These are phyloP conservation scores for Coemansia aciculifera DNA, from an alignment of 192 early-diverging fungal species.

Conservation along the genomic window DNA sequence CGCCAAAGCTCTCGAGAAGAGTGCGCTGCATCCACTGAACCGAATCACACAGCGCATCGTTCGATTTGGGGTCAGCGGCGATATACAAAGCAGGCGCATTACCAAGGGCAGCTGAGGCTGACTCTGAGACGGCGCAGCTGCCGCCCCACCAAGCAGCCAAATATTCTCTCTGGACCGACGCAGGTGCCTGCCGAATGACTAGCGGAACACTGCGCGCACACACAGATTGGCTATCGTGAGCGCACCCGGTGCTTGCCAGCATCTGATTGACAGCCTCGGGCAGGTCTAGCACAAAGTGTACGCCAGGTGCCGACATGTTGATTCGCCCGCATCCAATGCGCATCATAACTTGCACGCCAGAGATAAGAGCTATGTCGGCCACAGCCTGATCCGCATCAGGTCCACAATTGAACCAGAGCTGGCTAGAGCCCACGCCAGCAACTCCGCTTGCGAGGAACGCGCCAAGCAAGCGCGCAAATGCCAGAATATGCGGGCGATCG, in stretches of 20 bases:
- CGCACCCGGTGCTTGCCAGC: background rate
- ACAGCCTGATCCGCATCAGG: slow-evolving; percentile 37
- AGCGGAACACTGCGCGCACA: background rate
- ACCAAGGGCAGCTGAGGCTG: background rate
- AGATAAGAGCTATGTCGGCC: slow-evolving; percentile 23
- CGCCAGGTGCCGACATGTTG: slow-evolving; percentile 8
- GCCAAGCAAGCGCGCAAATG: slow-evolving; percentile 46
- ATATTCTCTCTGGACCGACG: slow-evolving; percentile 52
- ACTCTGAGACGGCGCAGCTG: background rate
- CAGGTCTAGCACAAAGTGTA: slow-evolving; percentile 13
- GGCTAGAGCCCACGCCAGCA: background rate
- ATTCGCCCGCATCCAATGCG: background rate
- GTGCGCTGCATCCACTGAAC: slow-evolving; percentile 11
- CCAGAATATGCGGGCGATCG: slow-evolving; percentile 34
- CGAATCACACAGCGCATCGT: background rate
- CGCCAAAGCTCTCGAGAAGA: slow-evolving; percentile 11
- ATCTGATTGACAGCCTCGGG: slow-evolving; percentile 8
- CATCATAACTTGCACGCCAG: slow-evolving; percentile 6
- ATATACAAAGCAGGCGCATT: background rate
- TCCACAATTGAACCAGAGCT: slow-evolving; percentile 5
- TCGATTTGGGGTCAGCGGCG: background rate
- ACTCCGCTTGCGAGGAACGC: slow-evolving; percentile 18
- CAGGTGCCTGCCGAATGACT: slow-evolving; percentile 19
- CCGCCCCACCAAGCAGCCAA: slow-evolving; percentile 55
- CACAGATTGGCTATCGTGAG: background rate